phyloP scores from a whole-genome alignment of 2,329 filamentous ascomycete species.

The Pseudopyricularia javanii region DNA sequence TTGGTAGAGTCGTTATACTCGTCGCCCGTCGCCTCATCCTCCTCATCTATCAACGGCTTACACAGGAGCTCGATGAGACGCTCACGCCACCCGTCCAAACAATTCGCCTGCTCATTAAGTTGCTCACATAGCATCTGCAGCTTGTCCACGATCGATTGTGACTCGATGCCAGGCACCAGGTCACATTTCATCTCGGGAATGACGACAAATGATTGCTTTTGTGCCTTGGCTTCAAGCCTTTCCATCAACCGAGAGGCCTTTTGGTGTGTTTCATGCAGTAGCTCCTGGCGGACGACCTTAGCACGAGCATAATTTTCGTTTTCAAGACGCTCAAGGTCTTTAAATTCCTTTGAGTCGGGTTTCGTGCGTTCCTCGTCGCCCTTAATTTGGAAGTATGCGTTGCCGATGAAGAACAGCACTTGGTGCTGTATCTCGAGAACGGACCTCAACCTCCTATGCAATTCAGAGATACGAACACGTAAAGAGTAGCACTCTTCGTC shows the following conservation, averaged over 20 bases:
- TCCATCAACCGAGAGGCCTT: slow-evolving; percentile 55
- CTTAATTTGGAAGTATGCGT: slow-evolving; percentile 75
- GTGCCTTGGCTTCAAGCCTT: slow-evolving; percentile 40
- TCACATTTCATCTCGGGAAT: slow-evolving; percentile 48
- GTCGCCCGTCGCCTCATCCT: slow-evolving; percentile 65
- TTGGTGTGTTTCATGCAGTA: slow-evolving; percentile 46
- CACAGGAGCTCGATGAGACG: slow-evolving; percentile 60
- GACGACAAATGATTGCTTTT: slow-evolving; percentile 42
- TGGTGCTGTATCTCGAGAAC: slow-evolving; percentile 73
- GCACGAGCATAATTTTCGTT: slow-evolving; percentile 64
- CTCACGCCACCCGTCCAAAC: slow-evolving; percentile 65
- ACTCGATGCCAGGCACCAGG: slow-evolving; percentile 58
- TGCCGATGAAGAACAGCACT: slow-evolving; percentile 74
- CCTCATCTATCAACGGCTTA: slow-evolving; percentile 64
- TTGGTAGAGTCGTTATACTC: slow-evolving; percentile 84
- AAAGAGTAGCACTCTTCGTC: neutral
- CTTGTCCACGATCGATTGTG: slow-evolving; percentile 49
- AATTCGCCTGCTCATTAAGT: slow-evolving; percentile 59
- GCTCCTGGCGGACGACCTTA: slow-evolving; percentile 64
- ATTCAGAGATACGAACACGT: slow-evolving; percentile 35
- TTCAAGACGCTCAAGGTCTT: slow-evolving; percentile 57
- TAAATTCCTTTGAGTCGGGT: slow-evolving; percentile 56
- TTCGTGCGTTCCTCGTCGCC: slow-evolving; percentile 50
- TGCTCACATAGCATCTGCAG: slow-evolving; percentile 52
- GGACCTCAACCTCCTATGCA: slow-evolving; percentile 54